Conservation (phyloP, 306 rosid genomes). For the Crataegus laevigata region DNA sequence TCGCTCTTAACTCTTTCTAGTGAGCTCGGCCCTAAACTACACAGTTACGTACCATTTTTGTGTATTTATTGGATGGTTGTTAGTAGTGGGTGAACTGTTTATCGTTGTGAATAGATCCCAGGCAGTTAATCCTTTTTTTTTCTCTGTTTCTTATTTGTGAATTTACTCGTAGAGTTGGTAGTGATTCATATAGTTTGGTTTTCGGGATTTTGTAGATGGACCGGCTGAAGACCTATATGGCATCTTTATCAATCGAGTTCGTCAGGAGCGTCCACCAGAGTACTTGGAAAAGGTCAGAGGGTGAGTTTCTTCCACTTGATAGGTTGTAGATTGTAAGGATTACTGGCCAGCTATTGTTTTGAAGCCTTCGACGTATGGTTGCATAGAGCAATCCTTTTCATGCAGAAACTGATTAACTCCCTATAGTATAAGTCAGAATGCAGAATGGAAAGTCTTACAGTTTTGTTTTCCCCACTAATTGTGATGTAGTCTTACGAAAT, state of each 20-base stretch:
- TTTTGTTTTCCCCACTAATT: constrained; percentile 2
- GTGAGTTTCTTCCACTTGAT: constrained; percentile 43
- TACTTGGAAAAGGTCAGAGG: constrained; percentile 71
- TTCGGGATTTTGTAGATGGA: constrained; percentile 53
- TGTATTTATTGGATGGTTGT: background rate
- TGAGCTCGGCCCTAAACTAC: background rate
- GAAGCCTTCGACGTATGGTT: background rate
- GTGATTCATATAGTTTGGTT: background rate
- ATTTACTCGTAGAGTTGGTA: background rate
- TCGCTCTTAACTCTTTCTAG: background rate
- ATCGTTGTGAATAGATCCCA: background rate
- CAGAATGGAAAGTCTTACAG: background rate
- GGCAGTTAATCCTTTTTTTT: background rate
- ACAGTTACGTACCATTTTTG: background rate
- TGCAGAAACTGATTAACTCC: background rate
- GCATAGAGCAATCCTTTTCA: background rate
- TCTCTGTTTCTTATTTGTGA: background rate
- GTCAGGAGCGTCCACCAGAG: constrained; percentile 86
- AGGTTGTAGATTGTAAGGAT: background rate
- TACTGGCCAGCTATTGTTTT: background rate
- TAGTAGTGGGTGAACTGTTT: background rate
- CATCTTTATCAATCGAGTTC: constrained; percentile 83
- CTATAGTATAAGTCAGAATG: background rate
- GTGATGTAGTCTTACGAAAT: constrained; percentile 77
- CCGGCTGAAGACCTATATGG: constrained; percentile 95